Evolutionary conservation across 2,329 filamentous ascomycete genomes (phyloP), one percentile per base, ranked within the genome.

Genomic region (Bertia moriformis): DNA sequence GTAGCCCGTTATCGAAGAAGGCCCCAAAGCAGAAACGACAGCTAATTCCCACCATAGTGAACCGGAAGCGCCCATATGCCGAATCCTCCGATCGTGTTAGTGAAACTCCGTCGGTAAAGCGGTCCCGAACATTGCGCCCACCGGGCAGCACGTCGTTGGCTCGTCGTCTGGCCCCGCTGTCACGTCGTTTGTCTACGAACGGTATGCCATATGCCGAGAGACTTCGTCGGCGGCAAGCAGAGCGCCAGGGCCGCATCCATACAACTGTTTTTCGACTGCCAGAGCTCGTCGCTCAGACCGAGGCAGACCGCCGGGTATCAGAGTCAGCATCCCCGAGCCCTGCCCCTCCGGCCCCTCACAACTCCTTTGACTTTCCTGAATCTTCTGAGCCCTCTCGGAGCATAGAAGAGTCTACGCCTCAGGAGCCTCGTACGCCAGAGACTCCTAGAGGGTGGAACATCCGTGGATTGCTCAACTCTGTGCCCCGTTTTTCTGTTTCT

Each of bases 181-280:
- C 49, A 19, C 44, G 45, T 18, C 45, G 46, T 3, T 20, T 52
- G 3, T 38, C 45, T 3, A 41, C 35, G 5, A 47, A 42, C 17
- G 39, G 42, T 4, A 44, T 44, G 2, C 48, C 57, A 4, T 54
- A 53, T 38, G 47, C 51, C 4, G 51, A 53, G 29, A 51, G 54
- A 29, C 46, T 48, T 14, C 51, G 47, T 14, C 51, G 53, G 12
- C 54, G 54, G 20, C 43, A 45, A 14, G 46, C 44, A 3, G 53
- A 58, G 41, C 46, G 45, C 18, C 44, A 51, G 38, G 57, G 55
- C 12, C 49, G 50, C 4, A 52, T 58, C 19, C 46, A 55, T 15
- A 49, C 45, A n/a, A 57, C 57, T 3, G 41, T 58, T 10, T 56
- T 53, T 33, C 54, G 53, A 14, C 41, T 57, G 19, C 50, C 55